Conservation (phyloP, 1,284 basidiomycete species). For the Flammula alnicola region DNA sequence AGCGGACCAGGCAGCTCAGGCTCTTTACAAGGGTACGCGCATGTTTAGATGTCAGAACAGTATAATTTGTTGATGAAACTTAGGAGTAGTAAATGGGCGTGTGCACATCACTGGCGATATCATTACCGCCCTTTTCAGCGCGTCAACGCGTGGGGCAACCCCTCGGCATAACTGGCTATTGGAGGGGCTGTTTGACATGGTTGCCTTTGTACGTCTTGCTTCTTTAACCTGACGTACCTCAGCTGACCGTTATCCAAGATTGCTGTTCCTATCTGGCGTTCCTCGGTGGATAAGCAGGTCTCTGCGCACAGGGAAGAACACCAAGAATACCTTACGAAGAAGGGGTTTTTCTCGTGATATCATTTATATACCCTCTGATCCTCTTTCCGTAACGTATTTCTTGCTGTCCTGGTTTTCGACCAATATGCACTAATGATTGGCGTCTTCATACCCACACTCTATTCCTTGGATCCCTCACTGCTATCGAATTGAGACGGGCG, state of each 20-base stretch:
- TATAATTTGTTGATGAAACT: neutral
- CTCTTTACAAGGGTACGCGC: constrained; percentile 65
- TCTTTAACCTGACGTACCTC: constrained; percentile 8
- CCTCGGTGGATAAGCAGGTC: constrained; percentile 53
- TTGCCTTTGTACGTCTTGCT: constrained; percentile 43
- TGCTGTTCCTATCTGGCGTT: constrained; percentile 56
- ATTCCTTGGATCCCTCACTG: too few relatives aligned
- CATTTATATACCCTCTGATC: constrained; percentile 3
- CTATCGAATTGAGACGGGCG: too few relatives aligned
- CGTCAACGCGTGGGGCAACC: constrained; percentile 69
- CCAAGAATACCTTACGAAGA: constrained; percentile 44
- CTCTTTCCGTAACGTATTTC: neutral
- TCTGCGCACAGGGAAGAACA: constrained; percentile 51
- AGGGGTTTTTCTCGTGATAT: constrained; percentile 36
- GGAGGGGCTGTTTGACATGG: constrained; percentile 51
- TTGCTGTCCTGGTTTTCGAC: neutral
- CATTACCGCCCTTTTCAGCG: constrained; percentile 70
- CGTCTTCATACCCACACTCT: too few relatives aligned
- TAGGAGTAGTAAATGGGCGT: constrained; percentile 74
- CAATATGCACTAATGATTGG: neutral
- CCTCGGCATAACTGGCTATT: constrained; percentile 65
- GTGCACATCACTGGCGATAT: constrained; percentile 82
- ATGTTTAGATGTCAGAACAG: neutral
- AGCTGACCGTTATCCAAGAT: constrained; percentile 39
- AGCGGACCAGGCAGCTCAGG: constrained; percentile 69